These are phyloP conservation scores for Penicillium concentricum DNA, from an alignment of 2,329 filamentous ascomycete species.

Conservation along the genomic window DNA sequence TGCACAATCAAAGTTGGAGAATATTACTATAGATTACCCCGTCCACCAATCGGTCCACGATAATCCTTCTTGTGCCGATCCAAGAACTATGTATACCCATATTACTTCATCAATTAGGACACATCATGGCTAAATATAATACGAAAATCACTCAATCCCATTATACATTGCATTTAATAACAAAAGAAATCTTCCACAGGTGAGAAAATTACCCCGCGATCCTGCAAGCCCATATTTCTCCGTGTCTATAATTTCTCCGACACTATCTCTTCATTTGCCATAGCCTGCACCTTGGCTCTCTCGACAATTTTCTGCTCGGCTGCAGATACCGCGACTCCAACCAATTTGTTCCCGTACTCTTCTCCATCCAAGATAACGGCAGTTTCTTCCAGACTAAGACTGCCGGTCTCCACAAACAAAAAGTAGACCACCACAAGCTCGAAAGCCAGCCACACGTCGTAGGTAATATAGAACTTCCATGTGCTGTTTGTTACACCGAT, in stretches of 20 bases:
- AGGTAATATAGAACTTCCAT: constrained; percentile 34
- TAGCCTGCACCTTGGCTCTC: background rate
- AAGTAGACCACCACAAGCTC: constrained; percentile 32
- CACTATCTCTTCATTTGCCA: background rate
- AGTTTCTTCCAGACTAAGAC: constrained; percentile 22
- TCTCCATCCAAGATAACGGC: constrained; percentile 31
- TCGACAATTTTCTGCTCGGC: background rate
- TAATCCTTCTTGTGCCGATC: no score
- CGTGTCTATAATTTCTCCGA: background rate
- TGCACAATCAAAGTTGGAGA: no score
- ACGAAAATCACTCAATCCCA: background rate
- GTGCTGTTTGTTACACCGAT: constrained; percentile 14
- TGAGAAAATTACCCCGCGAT: background rate
- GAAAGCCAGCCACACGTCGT: constrained; percentile 29
- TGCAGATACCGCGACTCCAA: background rate
- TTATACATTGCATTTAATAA: background rate
- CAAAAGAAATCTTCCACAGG: background rate
- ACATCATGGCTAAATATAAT: background rate
- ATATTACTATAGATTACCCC: no score
- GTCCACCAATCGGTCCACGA: no score
- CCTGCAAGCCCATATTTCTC: background rate
- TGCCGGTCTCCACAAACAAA: constrained; percentile 34
- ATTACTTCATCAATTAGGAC: background rate
- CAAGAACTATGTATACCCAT: background rate
- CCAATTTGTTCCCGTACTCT: constrained; percentile 10